A percentile compares a stretch with the other conserved stretches of the same genome.
Conservation (phyloP, 305 asterid genomes). For the Petunia hybrid region DNA sequence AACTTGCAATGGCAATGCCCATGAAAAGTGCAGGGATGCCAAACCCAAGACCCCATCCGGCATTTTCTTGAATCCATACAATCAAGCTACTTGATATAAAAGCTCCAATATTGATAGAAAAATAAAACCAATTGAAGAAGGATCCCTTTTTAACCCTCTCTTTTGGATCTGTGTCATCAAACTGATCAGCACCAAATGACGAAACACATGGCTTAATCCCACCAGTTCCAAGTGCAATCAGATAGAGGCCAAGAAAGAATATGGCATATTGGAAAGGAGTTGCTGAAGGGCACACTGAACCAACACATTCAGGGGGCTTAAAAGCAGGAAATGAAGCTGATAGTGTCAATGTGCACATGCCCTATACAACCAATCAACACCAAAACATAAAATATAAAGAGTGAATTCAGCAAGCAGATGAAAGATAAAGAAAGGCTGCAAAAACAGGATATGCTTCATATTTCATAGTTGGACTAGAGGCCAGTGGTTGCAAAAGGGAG, state of each 20-base stretch:
- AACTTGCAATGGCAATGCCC: slow-evolving; percentile 83
- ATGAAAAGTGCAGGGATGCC: slow-evolving; percentile 87
- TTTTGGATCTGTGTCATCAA: slow-evolving; percentile 85
- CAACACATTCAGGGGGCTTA: slow-evolving; percentile 82
- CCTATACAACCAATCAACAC: slow-evolving; percentile 52
- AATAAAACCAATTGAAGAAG: slow-evolving; percentile 95
- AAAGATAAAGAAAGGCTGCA: slow-evolving; percentile 19
- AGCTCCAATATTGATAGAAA: slow-evolving; percentile 90
- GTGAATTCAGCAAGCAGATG: slow-evolving; percentile 14
- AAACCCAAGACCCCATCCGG: slow-evolving; percentile 97
- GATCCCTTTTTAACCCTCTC: slow-evolving; percentile 96
- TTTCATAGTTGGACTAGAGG: slow-evolving; percentile 22
- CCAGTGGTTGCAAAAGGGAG: slow-evolving; percentile 28
- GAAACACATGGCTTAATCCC: slow-evolving; percentile 99
- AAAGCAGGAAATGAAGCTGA: slow-evolving; percentile 83
- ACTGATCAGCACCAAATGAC: slow-evolving; percentile 96
- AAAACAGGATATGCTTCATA: slow-evolving; percentile 11
- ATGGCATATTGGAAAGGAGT: slow-evolving; percentile 77
- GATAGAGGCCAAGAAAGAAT: slow-evolving; percentile 80
- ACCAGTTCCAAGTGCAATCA: slow-evolving; percentile 94
- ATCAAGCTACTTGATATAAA: slow-evolving; percentile 82
- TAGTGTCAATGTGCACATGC: slow-evolving; percentile 87
- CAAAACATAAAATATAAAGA: background rate
- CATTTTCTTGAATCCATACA: slow-evolving; percentile 96
- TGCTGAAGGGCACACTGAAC: slow-evolving; percentile 82